Evolutionary conservation across 2,329 filamentous ascomycete species (phyloP).

Genomic region (Claviceps quebecensis): DNA sequence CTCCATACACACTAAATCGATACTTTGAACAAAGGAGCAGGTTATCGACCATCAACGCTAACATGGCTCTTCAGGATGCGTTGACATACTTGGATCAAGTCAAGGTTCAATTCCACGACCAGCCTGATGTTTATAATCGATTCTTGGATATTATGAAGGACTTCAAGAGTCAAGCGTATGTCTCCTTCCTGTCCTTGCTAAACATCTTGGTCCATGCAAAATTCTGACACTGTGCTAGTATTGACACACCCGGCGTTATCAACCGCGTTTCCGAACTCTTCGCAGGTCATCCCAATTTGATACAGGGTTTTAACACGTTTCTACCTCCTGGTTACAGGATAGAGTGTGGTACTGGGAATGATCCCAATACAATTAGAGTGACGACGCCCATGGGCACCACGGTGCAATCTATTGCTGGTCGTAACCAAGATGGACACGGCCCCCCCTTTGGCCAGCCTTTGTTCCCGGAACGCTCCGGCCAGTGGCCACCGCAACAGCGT

Average conservation of each 20-base stretch:
- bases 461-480: constrained; percentile 31
- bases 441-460: constrained; percentile 28
- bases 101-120: constrained; percentile 93
- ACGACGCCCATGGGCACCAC: constrained; percentile 98
- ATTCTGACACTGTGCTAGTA: constrained; percentile 40
- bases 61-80: constrained; percentile 39
- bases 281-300: constrained; percentile 84
- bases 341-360: constrained; percentile 84
- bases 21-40: not conserved
- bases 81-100: constrained; percentile 96
- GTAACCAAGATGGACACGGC: constrained; percentile 30
- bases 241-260: constrained; percentile 95
- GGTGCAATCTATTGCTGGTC: constrained; percentile 65
- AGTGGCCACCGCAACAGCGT: constrained; percentile 45
- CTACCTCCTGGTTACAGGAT: constrained; percentile 91
- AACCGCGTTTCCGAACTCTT: constrained; percentile 93
- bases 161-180: constrained; percentile 92
- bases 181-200: constrained; percentile 10
- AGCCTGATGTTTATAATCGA: constrained; percentile 92
- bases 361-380: constrained; percentile 90
- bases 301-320: constrained; percentile 98
- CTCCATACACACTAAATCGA: not conserved
- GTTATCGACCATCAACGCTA: not conserved
- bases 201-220: constrained; percentile 59
- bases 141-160: constrained; percentile 99